phyloP scores from a whole-genome alignment of 495 filamentous ascomycete genomes.

The Penicillium roqueforti region DNA sequence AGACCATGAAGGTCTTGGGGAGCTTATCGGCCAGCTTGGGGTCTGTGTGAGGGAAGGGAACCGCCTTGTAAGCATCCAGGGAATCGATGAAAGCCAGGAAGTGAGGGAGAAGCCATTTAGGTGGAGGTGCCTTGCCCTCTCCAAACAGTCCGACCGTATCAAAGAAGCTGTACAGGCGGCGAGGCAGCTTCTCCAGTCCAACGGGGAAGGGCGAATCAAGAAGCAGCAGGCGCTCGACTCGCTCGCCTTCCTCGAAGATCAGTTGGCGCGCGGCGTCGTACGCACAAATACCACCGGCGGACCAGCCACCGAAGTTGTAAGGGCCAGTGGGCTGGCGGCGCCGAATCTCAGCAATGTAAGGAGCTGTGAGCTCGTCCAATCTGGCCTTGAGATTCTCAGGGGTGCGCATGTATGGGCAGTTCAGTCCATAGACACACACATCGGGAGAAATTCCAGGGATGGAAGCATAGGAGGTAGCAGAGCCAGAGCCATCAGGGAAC shows the following conservation, averaged over 20 bases:
- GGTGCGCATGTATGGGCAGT: slow-evolving; percentile 63
- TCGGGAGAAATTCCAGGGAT: slow-evolving; percentile 54
- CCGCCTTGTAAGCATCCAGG: slow-evolving; percentile 65
- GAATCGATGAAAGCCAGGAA: slow-evolving; percentile 74
- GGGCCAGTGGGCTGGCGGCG: slow-evolving; percentile 71
- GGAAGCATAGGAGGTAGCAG: slow-evolving; percentile 57
- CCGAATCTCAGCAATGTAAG: slow-evolving; percentile 62
- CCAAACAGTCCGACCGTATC: slow-evolving; percentile 76
- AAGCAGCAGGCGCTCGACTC: slow-evolving; percentile 69
- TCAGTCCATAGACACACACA: slow-evolving; percentile 57
- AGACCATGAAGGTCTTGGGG: slow-evolving; percentile 66
- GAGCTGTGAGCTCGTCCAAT: slow-evolving; percentile 52
- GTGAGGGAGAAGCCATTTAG: slow-evolving; percentile 77
- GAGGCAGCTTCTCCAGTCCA: slow-evolving; percentile 71
- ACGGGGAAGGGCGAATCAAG: slow-evolving; percentile 81
- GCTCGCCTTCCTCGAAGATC: slow-evolving; percentile 59
- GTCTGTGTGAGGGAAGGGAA: slow-evolving; percentile 35
- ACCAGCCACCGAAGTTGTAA: slow-evolving; percentile 71
- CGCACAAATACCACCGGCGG: slow-evolving; percentile 82
- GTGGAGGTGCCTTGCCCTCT: slow-evolving; percentile 60
- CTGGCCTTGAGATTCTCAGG: slow-evolving; percentile 53
- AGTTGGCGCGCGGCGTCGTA: slow-evolving; percentile 78
- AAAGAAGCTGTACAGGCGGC: slow-evolving; percentile 74
- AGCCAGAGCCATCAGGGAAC: slow-evolving; percentile 49
- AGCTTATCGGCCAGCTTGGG: slow-evolving; percentile 40